Evolutionary conservation across 768 basidiomycete species (phyloP).

Genomic region (Boletellus ananas): DNA sequence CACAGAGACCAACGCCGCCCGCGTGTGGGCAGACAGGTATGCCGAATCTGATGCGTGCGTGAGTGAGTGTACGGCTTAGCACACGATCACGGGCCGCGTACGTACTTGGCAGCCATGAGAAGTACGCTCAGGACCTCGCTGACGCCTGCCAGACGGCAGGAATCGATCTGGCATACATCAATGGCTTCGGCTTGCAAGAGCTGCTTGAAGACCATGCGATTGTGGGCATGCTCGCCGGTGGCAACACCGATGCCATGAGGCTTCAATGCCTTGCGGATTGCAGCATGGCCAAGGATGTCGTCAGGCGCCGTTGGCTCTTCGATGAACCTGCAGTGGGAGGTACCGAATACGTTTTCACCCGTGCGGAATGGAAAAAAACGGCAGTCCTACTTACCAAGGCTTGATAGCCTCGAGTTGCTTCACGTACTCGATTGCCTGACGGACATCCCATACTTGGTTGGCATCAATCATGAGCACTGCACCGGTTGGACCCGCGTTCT

Average conservation of each 20-base stretch:
- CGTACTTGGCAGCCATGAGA: slow-evolving; percentile 88
- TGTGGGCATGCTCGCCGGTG: slow-evolving; percentile 96
- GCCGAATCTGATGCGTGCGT: slow-evolving; percentile 56
- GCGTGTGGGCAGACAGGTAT: slow-evolving; percentile 95
- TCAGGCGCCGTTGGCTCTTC: slow-evolving; percentile 97
- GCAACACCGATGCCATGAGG: slow-evolving; percentile 88
- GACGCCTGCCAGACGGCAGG: slow-evolving; percentile 89
- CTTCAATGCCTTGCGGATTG: slow-evolving; percentile 78
- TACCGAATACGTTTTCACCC: neutral
- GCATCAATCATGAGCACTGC: slow-evolving; percentile 96
- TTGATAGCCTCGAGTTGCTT: slow-evolving; percentile 72
- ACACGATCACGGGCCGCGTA: slow-evolving; percentile 1
- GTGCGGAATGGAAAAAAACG: neutral
- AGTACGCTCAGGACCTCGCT: slow-evolving; percentile 92
- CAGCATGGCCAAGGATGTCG: slow-evolving; percentile 85
- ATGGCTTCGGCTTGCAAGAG: slow-evolving; percentile 89
- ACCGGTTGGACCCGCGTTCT: slow-evolving; percentile 94
- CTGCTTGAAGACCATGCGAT: slow-evolving; percentile 97
- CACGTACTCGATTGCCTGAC: slow-evolving; percentile 90
- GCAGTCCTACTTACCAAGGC: slow-evolving; percentile 61
- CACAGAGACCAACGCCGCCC: slow-evolving; percentile 92
- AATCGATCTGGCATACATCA: slow-evolving; percentile 94
- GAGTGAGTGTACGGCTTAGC: neutral
- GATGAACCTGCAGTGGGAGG: slow-evolving; percentile 65
- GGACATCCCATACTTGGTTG: slow-evolving; percentile 96